Evolutionary conservation across 73 alveolate species (phyloP).

Genomic region (Urostyla sp.): DNA sequence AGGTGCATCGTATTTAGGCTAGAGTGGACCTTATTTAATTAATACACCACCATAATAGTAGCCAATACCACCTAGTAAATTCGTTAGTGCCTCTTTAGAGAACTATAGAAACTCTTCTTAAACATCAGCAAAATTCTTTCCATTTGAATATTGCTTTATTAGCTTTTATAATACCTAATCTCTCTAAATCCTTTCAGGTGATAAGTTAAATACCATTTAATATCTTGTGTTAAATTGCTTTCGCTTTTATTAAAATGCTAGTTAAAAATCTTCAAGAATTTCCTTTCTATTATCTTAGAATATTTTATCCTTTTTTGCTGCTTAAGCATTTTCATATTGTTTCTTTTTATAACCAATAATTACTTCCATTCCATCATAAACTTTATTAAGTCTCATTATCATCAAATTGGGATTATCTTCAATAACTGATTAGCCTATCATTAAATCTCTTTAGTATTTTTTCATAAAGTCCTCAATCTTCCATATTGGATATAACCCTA

Average conservation of each 20-base stretch:
- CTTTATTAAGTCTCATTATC: not conserved
- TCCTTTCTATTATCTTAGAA: not conserved
- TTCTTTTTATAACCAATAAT: constrained; percentile 21
- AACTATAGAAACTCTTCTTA: constrained; percentile 38
- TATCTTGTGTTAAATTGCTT: constrained; percentile 14
- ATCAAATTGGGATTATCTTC: constrained; percentile 3
- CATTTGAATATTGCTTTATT: not conserved
- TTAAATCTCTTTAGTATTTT: not conserved
- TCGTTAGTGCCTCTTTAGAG: constrained; percentile 67
- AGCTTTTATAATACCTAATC: not conserved
- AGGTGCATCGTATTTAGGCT: constrained; percentile 21
- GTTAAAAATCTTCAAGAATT: not conserved
- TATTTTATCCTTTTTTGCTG: not conserved
- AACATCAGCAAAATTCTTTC: not conserved
- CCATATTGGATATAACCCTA: not conserved
- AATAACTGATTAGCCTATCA: not conserved
- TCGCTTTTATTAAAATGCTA: not conserved
- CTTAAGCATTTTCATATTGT: not conserved
- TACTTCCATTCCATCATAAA: not conserved
- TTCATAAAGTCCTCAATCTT: not conserved
- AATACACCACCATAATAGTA: constrained; percentile 65
- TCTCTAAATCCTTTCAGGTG: not conserved
- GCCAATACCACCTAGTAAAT: constrained; percentile 74
- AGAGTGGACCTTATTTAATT: constrained; percentile 8
- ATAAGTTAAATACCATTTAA: not conserved